These are phyloP conservation scores for Oidium heveae DNA, from an alignment of 2,329 filamentous ascomycete genomes.

Conservation along the genomic window DNA sequence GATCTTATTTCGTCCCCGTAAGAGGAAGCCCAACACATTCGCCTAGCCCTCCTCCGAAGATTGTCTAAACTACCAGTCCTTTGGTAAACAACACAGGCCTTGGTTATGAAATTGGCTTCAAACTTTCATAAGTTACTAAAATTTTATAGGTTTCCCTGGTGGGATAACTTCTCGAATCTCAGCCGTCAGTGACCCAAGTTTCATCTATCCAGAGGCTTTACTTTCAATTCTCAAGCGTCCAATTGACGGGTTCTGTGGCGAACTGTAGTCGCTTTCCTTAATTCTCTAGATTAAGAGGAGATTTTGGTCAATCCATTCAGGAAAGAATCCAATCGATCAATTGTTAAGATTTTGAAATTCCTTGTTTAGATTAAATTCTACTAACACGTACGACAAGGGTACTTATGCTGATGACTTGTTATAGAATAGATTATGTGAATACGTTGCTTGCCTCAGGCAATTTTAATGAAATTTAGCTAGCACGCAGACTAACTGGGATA, in stretches of 20 bases:
- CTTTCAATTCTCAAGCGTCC: neutral
- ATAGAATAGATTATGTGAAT: neutral
- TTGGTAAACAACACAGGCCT: neutral
- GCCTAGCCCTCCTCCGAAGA: neutral
- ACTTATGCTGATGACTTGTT: neutral
- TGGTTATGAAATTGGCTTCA: neutral
- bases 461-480: neutral
- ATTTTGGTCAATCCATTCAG: neutral
- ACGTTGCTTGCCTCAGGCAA: neutral
- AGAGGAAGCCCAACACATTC: neutral
- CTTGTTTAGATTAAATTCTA: neutral
- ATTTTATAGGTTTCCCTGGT: neutral
- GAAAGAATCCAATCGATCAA: neutral
- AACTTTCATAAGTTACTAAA: neutral
- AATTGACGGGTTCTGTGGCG: neutral
- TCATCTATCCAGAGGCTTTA: neutral
- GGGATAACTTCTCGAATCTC: neutral
- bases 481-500: neutral
- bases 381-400: too few relatives aligned
- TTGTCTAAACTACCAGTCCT: neutral
- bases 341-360: neutral
- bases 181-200: neutral
- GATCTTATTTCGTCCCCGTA: neutral
- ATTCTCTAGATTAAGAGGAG: neutral
- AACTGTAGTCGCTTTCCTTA: neutral